Evolutionary conservation across 1,139 yeast species (phyloP), one percentile per base, ranked within the genome.

Genomic region (Kodamaea alishanica): DNA sequence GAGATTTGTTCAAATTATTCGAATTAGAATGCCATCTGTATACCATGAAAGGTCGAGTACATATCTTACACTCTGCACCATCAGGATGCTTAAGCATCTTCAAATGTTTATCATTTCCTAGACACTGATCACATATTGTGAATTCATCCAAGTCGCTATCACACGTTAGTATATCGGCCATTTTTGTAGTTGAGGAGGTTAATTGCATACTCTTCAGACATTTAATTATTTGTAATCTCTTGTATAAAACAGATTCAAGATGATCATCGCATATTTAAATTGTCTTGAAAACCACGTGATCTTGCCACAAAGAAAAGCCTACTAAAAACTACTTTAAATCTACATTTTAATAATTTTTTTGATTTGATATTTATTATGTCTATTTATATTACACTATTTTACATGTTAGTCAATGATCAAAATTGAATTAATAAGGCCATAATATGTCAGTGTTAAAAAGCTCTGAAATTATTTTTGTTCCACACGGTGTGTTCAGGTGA

Each of bases 1-100:
- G 70, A 37, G 70, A 55, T 41, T 68, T 64, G 33, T 55, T 58
- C 3, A 67, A 56, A 32, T 46, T 33, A 8, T 64, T 57, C 30
- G 68, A 63, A 32, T 56, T 50, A 7, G 67, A 62, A 36, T 74
- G 75, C 95, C 96, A 88, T 45, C 84, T 73, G 56, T 79, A 89
- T 4, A 84, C 81, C 0, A 90, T 81, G 65, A 84, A 90, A 0
- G 96, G 90, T 34, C 95, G 65, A 0, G 95, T 84, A 54, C 97
- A 90, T 12, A 85, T 67, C 52, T 78, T 79, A 53, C 92, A 84
- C 53, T 84, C 85, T 10, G 77, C 84, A 1, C 96, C 97, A 37
- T 75, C 66, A n/a, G 65, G 63, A 41, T 84, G 92, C 48, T 85
- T 73, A 5, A 80, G 73, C 85, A 90, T 80, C 35, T 87, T 78